Evolutionary conservation across 306 rosid genomes (phyloP).

Genomic region (Malus fusca): DNA sequence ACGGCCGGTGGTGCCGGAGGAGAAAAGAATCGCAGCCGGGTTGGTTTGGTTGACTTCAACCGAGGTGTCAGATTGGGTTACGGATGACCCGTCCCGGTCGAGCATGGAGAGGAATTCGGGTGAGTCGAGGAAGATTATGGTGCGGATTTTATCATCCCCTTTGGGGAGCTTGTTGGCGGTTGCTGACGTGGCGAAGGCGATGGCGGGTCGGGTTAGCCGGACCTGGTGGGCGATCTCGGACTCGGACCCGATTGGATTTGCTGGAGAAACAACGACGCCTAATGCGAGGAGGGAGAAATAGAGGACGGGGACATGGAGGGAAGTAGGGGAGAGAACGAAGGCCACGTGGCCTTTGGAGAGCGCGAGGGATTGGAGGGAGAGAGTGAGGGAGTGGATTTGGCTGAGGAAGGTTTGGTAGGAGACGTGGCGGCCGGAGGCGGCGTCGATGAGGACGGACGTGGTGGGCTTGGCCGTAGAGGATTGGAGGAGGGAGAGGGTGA

Average conservation of each 20-base stretch:
- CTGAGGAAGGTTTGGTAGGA: slow-evolving; percentile 49
- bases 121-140: slow-evolving; percentile 46
- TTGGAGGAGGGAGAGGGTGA: slow-evolving; percentile 42
- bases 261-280: slow-evolving; percentile 61
- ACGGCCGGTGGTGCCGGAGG: slow-evolving; percentile 81
- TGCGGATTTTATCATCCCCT: neutral
- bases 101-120: slow-evolving; percentile 59
- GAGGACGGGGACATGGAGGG: slow-evolving; percentile 60
- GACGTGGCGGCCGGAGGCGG: slow-evolving; percentile 35
- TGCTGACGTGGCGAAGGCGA: slow-evolving; percentile 51
- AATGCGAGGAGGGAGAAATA: slow-evolving; percentile 62
- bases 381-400: slow-evolving; percentile 44
- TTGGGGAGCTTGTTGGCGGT: slow-evolving; percentile 28
- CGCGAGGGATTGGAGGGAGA: neutral
- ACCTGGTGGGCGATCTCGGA: slow-evolving; percentile 60
- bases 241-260: slow-evolving; percentile 53
- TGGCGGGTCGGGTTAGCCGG: slow-evolving; percentile 37
- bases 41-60: slow-evolving; percentile 38
- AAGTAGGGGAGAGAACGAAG: slow-evolving; percentile 55
- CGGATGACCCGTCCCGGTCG: neutral
- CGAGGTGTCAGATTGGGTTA: neutral
- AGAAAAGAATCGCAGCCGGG: slow-evolving; percentile 66
- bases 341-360: slow-evolving; percentile 64
- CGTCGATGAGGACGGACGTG: slow-evolving; percentile 44
- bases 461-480: slow-evolving; percentile 21